A percentile compares a stretch with the other conserved stretches of the same genome.
Conservation (phyloP, 2,329 filamentous ascomycete species). For the Exophiala sideris region DNA sequence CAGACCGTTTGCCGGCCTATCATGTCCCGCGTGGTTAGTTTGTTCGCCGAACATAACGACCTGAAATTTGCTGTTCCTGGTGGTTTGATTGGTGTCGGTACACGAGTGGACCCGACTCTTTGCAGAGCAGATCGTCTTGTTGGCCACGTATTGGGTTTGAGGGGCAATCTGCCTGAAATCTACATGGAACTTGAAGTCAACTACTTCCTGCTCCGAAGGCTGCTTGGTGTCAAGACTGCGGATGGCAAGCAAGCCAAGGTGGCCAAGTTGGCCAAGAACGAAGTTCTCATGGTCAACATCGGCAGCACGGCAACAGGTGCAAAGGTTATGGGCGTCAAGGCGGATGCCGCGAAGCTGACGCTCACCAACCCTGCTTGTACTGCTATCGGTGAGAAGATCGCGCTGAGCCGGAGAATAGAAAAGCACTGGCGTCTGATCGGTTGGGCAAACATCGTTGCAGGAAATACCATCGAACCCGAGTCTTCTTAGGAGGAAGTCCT, state of each 20-base stretch:
- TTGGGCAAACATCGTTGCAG: slow-evolving; percentile 73
- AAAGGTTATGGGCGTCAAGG: slow-evolving; percentile 95
- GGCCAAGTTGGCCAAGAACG: slow-evolving; percentile 95
- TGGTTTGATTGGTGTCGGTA: slow-evolving; percentile 97
- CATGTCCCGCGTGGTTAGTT: slow-evolving; percentile 87
- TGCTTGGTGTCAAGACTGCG: slow-evolving; percentile 94
- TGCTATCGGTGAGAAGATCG: slow-evolving; percentile 96
- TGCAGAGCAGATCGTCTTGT: slow-evolving; percentile 99
- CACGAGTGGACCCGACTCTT: slow-evolving; percentile 92
- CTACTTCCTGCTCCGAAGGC: slow-evolving; percentile 93
- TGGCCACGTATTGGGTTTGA: slow-evolving; percentile 93
- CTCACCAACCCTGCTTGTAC: slow-evolving; percentile 94
- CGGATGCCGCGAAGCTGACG: slow-evolving; percentile 92
- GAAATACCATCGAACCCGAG: slow-evolving; percentile 46
- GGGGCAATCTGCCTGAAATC: slow-evolving; percentile 89
- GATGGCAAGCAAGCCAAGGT: slow-evolving; percentile 99
- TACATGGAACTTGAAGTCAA: slow-evolving; percentile 99
- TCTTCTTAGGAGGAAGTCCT: slow-evolving; percentile 15
- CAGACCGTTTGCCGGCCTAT: slow-evolving; percentile 96
- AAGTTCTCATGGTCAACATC: slow-evolving; percentile 99
- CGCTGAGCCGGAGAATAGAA: slow-evolving; percentile 91
- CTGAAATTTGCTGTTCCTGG: slow-evolving; percentile 97
- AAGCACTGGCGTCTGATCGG: slow-evolving; percentile 98
- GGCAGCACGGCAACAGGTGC: slow-evolving; percentile 95
- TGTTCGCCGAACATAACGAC: slow-evolving; percentile 97